Percentiles rank a stretch among this genome's conserved stretches.
Evolutionary conservation across 805 yeast genomes (phyloP).

Genomic region (Teunomyces kruisii): DNA sequence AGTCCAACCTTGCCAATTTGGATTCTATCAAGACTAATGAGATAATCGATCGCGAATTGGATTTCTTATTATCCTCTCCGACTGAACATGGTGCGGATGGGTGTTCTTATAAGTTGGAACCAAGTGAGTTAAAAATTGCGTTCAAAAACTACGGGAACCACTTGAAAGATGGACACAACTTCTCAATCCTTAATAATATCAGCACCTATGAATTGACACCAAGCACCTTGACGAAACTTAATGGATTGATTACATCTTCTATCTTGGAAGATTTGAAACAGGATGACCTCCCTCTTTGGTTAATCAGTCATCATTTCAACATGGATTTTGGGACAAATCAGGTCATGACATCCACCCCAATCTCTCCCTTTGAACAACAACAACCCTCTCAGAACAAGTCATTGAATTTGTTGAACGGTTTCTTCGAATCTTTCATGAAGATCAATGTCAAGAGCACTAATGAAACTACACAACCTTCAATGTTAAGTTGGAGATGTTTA

Average conservation of each 20-base stretch:
- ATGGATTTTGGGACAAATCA: conserved; percentile 4
- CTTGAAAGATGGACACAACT: conserved; percentile 3
- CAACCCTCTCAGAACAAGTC: neutral
- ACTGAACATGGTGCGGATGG: conserved; percentile 7
- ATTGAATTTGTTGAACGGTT: conserved; percentile 18
- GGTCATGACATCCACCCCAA: conserved; percentile 16
- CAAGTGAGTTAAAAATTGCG: conserved; percentile 6
- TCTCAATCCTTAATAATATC: conserved; percentile 4
- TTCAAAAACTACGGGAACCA: neutral
- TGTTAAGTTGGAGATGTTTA: conserved; percentile 30
- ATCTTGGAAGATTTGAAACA: conserved; percentile 3
- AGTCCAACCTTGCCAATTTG: conserved; percentile 2
- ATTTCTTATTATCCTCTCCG: conserved; percentile 28
- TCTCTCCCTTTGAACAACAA: conserved; percentile 13
- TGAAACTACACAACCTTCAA: conserved; percentile 8
- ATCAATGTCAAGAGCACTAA: conserved; percentile 14
- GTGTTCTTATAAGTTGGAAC: conserved; percentile 2
- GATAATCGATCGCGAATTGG: conserved; percentile 31
- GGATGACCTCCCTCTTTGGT: conserved; percentile 18
- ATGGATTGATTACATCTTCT: conserved; percentile 1
- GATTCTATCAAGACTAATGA: conserved; percentile 24
- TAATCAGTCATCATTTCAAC: conserved; percentile 9
- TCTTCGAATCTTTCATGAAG: conserved; percentile 24
- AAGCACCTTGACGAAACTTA: neutral
- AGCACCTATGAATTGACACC: neutral